Percentiles rank a stretch among this genome's conserved stretches.
Evolutionary conservation across 176 grass and related monocot genomes (phyloP).

Genomic region (Triticum timopheevii): DNA sequence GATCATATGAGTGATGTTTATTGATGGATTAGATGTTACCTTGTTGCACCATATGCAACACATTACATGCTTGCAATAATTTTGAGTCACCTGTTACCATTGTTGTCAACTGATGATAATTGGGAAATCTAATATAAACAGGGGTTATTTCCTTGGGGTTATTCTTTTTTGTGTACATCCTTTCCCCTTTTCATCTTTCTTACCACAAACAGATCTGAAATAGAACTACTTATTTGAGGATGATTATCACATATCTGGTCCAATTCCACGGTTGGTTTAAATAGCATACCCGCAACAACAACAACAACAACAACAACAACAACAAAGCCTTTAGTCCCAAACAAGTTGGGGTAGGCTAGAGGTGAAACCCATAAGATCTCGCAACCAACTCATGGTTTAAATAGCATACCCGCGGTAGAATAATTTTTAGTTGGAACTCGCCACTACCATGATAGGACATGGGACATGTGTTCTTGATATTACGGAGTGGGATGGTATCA

Average conservation of each 20-base stretch:
- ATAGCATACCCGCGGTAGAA: background rate
- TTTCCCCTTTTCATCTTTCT: background rate
- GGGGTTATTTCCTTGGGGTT: background rate
- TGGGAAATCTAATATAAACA: background rate
- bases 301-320: no score
- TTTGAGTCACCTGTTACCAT: background rate
- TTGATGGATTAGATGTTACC: slow-evolving; percentile 11
- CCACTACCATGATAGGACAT: slow-evolving; percentile 2
- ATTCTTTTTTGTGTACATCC: slow-evolving; percentile 11
- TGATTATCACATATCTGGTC: background rate
- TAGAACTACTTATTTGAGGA: background rate
- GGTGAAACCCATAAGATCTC: no score
- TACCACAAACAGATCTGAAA: background rate
- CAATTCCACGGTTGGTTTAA: slow-evolving; percentile 15
- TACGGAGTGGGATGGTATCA: background rate
- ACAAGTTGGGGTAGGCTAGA: no score
- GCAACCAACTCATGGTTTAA: background rate
- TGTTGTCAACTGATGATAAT: background rate
- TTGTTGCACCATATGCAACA: background rate
- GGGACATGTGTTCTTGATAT: background rate
- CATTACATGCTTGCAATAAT: slow-evolving; percentile 1
- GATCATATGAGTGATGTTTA: background rate
- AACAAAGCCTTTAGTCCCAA: no score
- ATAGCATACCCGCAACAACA: background rate
- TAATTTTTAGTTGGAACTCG: background rate